These are phyloP conservation scores for Didymellaceae sp. DNA, from an alignment of 2,329 filamentous ascomycete genomes.

Conservation along the genomic window DNA sequence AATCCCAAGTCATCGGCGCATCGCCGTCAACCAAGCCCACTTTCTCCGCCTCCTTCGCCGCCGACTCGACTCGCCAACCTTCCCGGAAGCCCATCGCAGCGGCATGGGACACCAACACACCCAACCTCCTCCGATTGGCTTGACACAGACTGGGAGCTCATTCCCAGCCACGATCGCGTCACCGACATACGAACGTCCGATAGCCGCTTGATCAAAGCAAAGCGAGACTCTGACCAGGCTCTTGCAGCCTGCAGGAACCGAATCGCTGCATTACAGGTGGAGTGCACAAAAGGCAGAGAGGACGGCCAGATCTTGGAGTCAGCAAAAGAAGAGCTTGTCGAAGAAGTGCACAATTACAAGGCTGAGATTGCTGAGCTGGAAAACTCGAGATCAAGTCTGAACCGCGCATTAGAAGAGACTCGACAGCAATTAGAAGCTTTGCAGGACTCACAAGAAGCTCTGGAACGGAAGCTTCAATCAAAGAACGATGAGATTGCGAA, in stretches of 20 bases:
- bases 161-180: background rate
- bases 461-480: constrained; percentile 32
- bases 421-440: constrained; percentile 31
- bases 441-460: constrained; percentile 22
- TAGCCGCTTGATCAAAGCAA: constrained; percentile 45
- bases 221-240: constrained; percentile 47
- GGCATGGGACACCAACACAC: constrained; percentile 35
- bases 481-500: constrained; percentile 38
- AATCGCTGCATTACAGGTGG: constrained; percentile 43
- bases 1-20: constrained; percentile 30
- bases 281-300: constrained; percentile 38
- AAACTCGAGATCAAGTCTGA: constrained; percentile 30
- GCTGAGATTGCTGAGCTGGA: constrained; percentile 38
- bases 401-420: constrained; percentile 31
- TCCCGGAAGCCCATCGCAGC: constrained; percentile 19
- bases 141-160: constrained; percentile 28
- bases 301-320: constrained; percentile 26
- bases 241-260: constrained; percentile 44
- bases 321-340: constrained; percentile 29
- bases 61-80: constrained; percentile 31
- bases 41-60: constrained; percentile 45
- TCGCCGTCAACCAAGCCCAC: constrained; percentile 30
- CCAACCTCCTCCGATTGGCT: constrained; percentile 32
- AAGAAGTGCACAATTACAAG: constrained; percentile 39
- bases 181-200: constrained; percentile 41